Evolutionary conservation across 805 yeast species (phyloP), one percentile per base, ranked within the genome.

Genomic region (Millerago galiae): DNA sequence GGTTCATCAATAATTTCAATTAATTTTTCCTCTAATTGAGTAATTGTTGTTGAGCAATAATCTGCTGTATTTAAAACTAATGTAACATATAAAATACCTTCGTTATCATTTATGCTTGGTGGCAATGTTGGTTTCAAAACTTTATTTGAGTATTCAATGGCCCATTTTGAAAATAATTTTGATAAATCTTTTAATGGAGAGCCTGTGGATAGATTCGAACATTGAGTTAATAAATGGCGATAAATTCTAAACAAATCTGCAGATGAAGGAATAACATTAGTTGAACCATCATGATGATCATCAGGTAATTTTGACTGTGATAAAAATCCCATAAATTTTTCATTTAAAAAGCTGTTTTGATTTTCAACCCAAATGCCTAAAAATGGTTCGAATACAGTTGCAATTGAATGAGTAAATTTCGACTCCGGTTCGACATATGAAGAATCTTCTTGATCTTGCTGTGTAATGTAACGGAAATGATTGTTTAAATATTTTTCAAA

Each of bases 21-120:
- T 13, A 78, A 61, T 51, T 77, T 77, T 21, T 81, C 84, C 51
- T 81, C 88, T 35, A 93, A 64, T 57, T 93, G 97, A 11, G 72
- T 72, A 2, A 82, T 76, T 3, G 96, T 93, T 10, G 77, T 70
- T 14, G 86, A 75, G 45, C 95, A 81, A 59, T 90, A 93, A 58
- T 91, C 96, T 1, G 95, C 88, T 0, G 99, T 91, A 52, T 88
- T 87, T 29, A 91, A 64, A 9, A 89, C 74, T 56, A 87, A 66
- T 25, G 93, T 81, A 2, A 85, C 70, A 45, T 83, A 76, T 35
- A 71, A 72, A 15, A 86, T 65, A 1, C 86, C 80, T 50, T 84
- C 91, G 11, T 59, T 63, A 11, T 72, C 40, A 25, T 30, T 65
- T 24, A 77, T 72, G 1, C 60, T 60, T 17, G 67, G 63, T 2